Percentiles rank a stretch among this genome's conserved stretches.
These are phyloP conservation scores for Heliocybe sulcata DNA, from an alignment of 1,284 basidiomycete species.

Conservation along the genomic window DNA sequence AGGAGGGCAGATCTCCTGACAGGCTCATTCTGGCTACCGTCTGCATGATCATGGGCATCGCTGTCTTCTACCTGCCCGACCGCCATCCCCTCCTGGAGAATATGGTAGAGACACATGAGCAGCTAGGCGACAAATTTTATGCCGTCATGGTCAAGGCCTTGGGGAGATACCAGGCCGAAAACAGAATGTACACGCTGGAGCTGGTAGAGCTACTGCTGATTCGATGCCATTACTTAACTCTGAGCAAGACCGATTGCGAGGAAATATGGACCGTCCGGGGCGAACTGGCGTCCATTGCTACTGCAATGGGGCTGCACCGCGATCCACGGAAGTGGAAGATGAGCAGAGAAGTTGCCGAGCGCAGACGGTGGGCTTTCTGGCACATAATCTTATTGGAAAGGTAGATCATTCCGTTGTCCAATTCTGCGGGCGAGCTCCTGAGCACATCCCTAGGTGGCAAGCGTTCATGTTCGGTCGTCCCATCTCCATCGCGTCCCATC, in stretches of 20 bases:
- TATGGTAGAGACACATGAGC: slow-evolving; percentile 41
- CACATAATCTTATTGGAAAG: slow-evolving; percentile 72
- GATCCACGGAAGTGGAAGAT: slow-evolving; percentile 71
- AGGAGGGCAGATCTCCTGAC: slow-evolving; percentile 53
- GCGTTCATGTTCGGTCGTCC: slow-evolving; percentile 81
- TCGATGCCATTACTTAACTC: slow-evolving; percentile 60
- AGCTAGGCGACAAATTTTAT: slow-evolving; percentile 57
- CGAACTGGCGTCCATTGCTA: slow-evolving; percentile 63
- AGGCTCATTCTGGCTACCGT: slow-evolving; percentile 63
- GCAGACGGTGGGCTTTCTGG: slow-evolving; percentile 83
- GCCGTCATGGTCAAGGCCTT: slow-evolving; percentile 59
- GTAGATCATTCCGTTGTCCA: slow-evolving; percentile 26
- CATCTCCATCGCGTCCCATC: slow-evolving; percentile 62
- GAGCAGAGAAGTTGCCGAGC: slow-evolving; percentile 58
- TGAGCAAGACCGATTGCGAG: slow-evolving; percentile 68
- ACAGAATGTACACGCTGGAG: slow-evolving; percentile 61
- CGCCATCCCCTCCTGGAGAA: slow-evolving; percentile 49
- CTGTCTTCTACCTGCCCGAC: slow-evolving; percentile 62
- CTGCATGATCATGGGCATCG: slow-evolving; percentile 63
- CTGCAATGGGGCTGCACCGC: slow-evolving; percentile 76
- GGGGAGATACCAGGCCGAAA: slow-evolving; percentile 52
- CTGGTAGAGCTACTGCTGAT: slow-evolving; percentile 68
- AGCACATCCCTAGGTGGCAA: slow-evolving; percentile 53
- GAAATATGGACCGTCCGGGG: slow-evolving; percentile 71
- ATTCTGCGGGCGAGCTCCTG: not conserved